Evolutionary conservation across 345 rosid genomes (phyloP).

Genomic region (Eucalyptus tenuipes): DNA sequence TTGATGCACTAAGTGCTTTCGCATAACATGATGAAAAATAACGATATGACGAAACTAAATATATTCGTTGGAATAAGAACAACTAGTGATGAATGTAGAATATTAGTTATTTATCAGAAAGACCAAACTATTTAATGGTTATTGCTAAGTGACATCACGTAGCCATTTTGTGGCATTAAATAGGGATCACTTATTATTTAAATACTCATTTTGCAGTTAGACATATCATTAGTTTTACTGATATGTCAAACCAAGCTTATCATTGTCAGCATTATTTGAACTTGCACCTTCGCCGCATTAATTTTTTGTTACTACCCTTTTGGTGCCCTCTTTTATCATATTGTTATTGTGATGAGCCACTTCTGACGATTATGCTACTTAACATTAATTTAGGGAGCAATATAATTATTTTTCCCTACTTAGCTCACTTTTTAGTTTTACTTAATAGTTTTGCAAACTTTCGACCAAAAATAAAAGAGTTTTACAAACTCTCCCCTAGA

Average conservation of each 20-base stretch:
- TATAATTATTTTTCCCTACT: not conserved
- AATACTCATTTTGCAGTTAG: not conserved
- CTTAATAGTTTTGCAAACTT: not conserved
- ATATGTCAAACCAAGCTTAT: not conserved
- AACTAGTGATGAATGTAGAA: no score
- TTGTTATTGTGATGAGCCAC: no score
- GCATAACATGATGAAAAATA: no score
- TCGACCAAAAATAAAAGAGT: no score
- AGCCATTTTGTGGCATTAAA: not conserved
- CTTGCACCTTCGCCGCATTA: not conserved
- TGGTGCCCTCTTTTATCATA: not conserved
- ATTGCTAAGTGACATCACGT: no score
- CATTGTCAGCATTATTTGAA: not conserved
- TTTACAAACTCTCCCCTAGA: no score
- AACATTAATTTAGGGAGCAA: no score
- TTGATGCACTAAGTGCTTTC: not conserved
- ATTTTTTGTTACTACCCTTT: not conserved
- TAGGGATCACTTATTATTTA: not conserved
- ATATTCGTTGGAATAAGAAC: no score
- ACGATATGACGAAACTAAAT: no score
- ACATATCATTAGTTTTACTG: not conserved
- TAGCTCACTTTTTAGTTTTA: not conserved
- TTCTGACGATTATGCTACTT: no score
- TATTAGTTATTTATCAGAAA: not conserved
- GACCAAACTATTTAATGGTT: not conserved